phyloP scores from a whole-genome alignment of 2,329 filamentous ascomycete genomes.

The Trichoderma breve region DNA sequence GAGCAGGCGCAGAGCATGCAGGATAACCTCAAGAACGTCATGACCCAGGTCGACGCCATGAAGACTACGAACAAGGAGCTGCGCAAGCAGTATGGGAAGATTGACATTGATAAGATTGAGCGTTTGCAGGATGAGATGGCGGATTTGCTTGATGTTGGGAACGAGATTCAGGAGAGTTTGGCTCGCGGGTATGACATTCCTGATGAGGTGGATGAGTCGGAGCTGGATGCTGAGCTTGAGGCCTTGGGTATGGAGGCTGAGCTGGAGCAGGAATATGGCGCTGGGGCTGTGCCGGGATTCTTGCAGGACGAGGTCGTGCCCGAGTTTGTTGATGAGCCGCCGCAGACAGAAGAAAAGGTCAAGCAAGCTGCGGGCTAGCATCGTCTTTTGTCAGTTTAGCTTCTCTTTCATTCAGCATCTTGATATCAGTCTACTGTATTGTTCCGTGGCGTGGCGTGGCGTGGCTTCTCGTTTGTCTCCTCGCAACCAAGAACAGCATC shows the following conservation, averaged over 20 bases:
- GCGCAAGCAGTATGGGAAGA: slow-evolving; percentile 91
- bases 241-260: slow-evolving; percentile 93
- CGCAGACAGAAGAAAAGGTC: slow-evolving; percentile 68
- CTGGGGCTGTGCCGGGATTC: slow-evolving; percentile 72
- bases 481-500: background rate
- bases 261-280: slow-evolving; percentile 65
- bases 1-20: slow-evolving; percentile 98
- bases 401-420: background rate
- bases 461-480: background rate
- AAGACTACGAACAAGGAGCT: slow-evolving; percentile 94
- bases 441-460: background rate
- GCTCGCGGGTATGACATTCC: slow-evolving; percentile 89
- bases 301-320: slow-evolving; percentile 83
- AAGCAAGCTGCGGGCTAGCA: slow-evolving; percentile 69
- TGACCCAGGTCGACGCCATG: slow-evolving; percentile 97
- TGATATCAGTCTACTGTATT: background rate
- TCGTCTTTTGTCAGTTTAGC: background rate
- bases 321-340: slow-evolving; percentile 90
- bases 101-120: slow-evolving; percentile 97
- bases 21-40: slow-evolving; percentile 96
- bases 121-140: slow-evolving; percentile 98
- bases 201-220: slow-evolving; percentile 94
- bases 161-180: slow-evolving; percentile 96
- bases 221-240: slow-evolving; percentile 94
- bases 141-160: slow-evolving; percentile 93